Base-by-base conservation (phyloP, 805 yeast genomes). In the Candida alai region DNA sequence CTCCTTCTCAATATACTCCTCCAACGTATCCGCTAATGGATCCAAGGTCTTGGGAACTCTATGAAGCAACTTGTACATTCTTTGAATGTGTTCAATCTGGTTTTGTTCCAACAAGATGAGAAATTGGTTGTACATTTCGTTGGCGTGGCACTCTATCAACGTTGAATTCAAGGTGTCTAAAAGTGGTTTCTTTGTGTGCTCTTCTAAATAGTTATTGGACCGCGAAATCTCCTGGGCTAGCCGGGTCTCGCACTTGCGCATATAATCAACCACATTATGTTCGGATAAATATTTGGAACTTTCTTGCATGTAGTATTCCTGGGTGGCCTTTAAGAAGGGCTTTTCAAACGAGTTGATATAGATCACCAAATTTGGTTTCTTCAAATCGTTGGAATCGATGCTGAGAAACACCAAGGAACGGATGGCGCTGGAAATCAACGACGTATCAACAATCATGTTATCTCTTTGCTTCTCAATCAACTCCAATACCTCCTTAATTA, bases 401-500 rank as follows among this genome's bases (percentile, higher is more conserved):
- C 98, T 97, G 43, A 93, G 69, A 28, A 79, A 74, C 9, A 90
- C 96, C 64, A 89, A 78, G 1, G 97, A 89, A 49, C 78, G 82
- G 42, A 90, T 84, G 1, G 93, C 88, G 26, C 75, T 68, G 22
- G 84, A 76, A 28, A 93, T 68, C 32, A 76, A 71, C 32, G 73
- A 66, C 26, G 82, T 76, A 44, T 82, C 80, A 34, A 84, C 83
- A 20, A 77, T 73, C 50, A 81, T 81, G 41, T 88, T 87, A 45
- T 82, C 74, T 51, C 98, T 74, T 58, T 88, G 95, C 33, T 70
- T 62, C 47, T 78, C 80, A 36, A 94, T 81, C 52, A 83, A 81
- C 20, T 73, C 77, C 57, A 90, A 71, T 19, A 90, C 78, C 50
- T 90, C 90, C 12, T 58, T 56, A 43, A 87, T 77, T 35, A 94